These are phyloP conservation scores for Torulaspora quercuum DNA, from an alignment of 805 yeast species.

Conservation along the genomic window DNA sequence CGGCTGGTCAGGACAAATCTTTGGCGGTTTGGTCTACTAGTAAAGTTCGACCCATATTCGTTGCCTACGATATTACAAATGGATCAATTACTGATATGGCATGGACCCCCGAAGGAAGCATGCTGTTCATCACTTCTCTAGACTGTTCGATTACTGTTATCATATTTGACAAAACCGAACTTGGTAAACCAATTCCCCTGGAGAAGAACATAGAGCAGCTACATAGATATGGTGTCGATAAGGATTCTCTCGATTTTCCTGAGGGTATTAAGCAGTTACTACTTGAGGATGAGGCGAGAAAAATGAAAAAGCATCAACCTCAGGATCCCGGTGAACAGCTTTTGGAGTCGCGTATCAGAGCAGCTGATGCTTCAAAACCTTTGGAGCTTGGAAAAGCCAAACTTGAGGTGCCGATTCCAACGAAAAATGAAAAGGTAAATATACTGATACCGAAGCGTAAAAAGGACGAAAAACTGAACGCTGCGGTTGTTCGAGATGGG, in stretches of 20 bases:
- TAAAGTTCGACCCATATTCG: constrained; percentile 70
- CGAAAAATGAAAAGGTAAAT: constrained; percentile 19
- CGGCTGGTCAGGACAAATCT: constrained; percentile 92
- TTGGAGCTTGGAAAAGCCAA: constrained; percentile 1
- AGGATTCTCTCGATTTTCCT: constrained; percentile 79
- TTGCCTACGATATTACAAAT: constrained; percentile 68
- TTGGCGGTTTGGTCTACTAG: constrained; percentile 85
- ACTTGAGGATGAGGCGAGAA: constrained; percentile 62
- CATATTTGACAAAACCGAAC: constrained; percentile 57
- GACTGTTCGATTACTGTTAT: constrained; percentile 79
- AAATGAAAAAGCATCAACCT: constrained; percentile 22
- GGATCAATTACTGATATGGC: constrained; percentile 84
- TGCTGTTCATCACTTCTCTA: constrained; percentile 70
- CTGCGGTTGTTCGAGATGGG: constrained; percentile 70
- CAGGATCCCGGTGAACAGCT: constrained; percentile 4
- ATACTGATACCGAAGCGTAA: constrained; percentile 32
- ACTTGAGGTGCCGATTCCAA: constrained; percentile 10
- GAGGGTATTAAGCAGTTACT: constrained; percentile 77
- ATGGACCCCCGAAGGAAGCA: constrained; percentile 81
- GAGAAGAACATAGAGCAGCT: constrained; percentile 67
- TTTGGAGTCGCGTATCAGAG: constrained; percentile 15
- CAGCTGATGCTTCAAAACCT: constrained; percentile 3
- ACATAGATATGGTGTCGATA: constrained; percentile 81
- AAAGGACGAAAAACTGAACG: constrained; percentile 36
- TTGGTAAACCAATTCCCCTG: constrained; percentile 60